Evolutionary conservation across 306 rosid species (phyloP), one percentile per base, ranked within the genome.

Genomic region (Dalbergia oliveri): DNA sequence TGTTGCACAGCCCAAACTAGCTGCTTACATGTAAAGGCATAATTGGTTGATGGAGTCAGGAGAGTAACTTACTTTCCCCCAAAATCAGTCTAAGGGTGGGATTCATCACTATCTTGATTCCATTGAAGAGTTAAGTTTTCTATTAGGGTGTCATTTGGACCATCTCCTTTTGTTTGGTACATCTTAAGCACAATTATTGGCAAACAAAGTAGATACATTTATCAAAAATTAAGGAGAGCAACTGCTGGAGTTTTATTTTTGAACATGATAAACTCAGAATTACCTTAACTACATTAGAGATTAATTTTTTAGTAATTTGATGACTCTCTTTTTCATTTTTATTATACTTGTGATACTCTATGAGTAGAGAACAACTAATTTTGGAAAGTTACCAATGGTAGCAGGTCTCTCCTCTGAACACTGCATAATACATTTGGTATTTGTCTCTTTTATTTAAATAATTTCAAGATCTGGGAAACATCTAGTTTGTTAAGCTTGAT

Each of bases 1-100:
- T 86, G 98, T 95, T 64, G 98, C 93, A 41, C 99, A 95, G n/a
- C n/a, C 96, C 0, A 95, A 90, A 82, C 94, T 95, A 43, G 93
- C 92, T 37, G 86, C 97, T 16, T 95, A 88, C 72, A 79, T 95
- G 37, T 93, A 93, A 79, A 88, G 77, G 31, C 94, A 89, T 81
- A 79, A 47, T 79, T 95, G 99, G 99, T 65, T 93, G 90, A 57
- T 83, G 89, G 88, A 89, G 73, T 85, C 88, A 4, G 97, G 90
- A 70, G 93, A 89, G 62, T 91, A 85, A 84, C 95, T 95, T 82
- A 77, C 93, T 64, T 93, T 93, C 75, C 97, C 98, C 16, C 92
- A 90, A 76, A 88, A 90, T 73, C 93, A 91, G 71, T 84, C 96
- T 23, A 90, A 85, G 72, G 98, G 99, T 61, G 98, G 98, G 76